Base-by-base conservation (phyloP, 768 basidiomycete species). In the Russula abietina region DNA sequence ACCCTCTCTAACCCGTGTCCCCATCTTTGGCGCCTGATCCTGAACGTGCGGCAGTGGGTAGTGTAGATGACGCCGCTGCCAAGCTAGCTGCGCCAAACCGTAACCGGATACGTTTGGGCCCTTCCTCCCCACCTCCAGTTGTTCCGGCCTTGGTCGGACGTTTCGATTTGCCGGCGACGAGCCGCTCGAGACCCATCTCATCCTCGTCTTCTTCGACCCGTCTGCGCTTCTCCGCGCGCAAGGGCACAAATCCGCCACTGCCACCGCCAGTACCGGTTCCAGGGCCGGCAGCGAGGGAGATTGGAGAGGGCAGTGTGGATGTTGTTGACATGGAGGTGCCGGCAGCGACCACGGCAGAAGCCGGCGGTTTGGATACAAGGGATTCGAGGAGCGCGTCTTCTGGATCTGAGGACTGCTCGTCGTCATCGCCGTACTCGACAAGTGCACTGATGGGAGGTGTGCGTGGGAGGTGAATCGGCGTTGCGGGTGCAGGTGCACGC, bases 351-450 rank as follows among this genome's bases (percentile, higher is more conserved):
- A 45, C 41, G 24, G 19, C 19, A 7, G 65, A 51, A 75, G 75
- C 43, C 69, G 66, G 57, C 74, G 68, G 67, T 69, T 71, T 68
- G 68, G 67, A 77, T 57, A 82, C 76, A 26, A 86, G 77, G 16
- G 82, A 74, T 70, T 87, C 86, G 33, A 89, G 73, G 39, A 81
- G 70, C 60, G 78, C 79, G 58, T 85, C 82, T 61, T 75, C 72
- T 51, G 76, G 75, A 56, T 88, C 86, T 26, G 75, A 77, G 10
- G 69, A 62, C 24, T 83, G 83, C 48, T 88, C 86, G 22, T 88
- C 88, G 50, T 91, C 89, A 30, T 89, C 90, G 24, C 78, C 83
- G 70, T 93, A 92, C 70, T 91, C 91, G 33, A 89, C 81, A 55
- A 93, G 76, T n/a, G 82, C 77, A 26, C 79, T 78, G 12, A 89